Conservation (phyloP, 2,329 filamentous ascomycete species). For the Diaporthe ampelina region DNA sequence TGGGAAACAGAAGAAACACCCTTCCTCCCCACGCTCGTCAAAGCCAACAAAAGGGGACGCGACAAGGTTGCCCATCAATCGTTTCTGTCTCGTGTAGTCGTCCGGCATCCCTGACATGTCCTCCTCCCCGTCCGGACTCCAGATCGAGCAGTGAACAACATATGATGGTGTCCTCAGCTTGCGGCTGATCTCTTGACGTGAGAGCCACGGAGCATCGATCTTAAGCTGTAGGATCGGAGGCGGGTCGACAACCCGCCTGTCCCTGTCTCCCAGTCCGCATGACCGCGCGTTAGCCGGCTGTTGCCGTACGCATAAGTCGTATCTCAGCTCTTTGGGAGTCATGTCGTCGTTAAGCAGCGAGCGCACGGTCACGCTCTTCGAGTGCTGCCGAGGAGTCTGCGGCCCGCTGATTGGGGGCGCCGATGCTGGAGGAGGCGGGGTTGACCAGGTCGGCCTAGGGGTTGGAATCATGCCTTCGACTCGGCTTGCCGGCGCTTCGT, state of each 20-base stretch:
- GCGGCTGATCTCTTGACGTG: slow-evolving; percentile 65
- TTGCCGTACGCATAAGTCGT: slow-evolving; percentile 75
- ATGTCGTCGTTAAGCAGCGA: slow-evolving; percentile 39
- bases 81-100: slow-evolving; percentile 79
- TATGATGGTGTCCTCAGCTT: slow-evolving; percentile 73
- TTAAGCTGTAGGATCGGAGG: slow-evolving; percentile 84
- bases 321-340: slow-evolving; percentile 47
- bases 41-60: slow-evolving; percentile 82
- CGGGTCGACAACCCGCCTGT: slow-evolving; percentile 85
- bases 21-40: slow-evolving; percentile 80
- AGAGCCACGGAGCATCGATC: slow-evolving; percentile 70
- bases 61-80: slow-evolving; percentile 85
- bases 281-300: slow-evolving; percentile 84
- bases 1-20: slow-evolving; percentile 89
- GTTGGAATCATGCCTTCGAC: background rate
- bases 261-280: slow-evolving; percentile 86
- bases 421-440: background rate
- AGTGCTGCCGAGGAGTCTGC: slow-evolving; percentile 34
- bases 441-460: background rate
- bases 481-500: background rate
- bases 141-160: slow-evolving; percentile 83
- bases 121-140: slow-evolving; percentile 75
- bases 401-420: background rate
- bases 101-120: slow-evolving; percentile 81
- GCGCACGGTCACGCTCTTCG: slow-evolving; percentile 36